A percentile compares a stretch with the other conserved stretches of the same genome.
phyloP scores from a whole-genome alignment of 2,329 filamentous ascomycete genomes.

The Basipetospora chlamydospora region DNA sequence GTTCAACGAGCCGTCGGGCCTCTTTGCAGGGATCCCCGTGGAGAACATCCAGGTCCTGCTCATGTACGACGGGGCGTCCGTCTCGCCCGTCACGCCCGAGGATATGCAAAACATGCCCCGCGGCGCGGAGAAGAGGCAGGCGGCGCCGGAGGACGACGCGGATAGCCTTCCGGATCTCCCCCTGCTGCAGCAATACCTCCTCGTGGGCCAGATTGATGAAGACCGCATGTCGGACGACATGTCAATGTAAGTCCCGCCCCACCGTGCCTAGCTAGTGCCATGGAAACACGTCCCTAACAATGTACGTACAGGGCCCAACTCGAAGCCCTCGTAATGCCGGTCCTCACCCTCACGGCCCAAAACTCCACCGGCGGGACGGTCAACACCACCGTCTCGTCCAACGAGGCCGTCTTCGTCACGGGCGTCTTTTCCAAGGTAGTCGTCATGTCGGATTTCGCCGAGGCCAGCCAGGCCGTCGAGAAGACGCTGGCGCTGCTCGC shows the following conservation, averaged over 20 bases:
- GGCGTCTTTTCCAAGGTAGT: slow-evolving; percentile 52
- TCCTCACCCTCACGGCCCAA: slow-evolving; percentile 49
- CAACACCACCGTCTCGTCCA: slow-evolving; percentile 50
- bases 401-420: slow-evolving; percentile 56
- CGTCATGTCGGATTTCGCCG: slow-evolving; percentile 32
- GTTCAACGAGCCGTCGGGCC: slow-evolving; percentile 42
- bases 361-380: slow-evolving; percentile 36
- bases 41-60: slow-evolving; percentile 40
- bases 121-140: slow-evolving; percentile 7
- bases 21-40: slow-evolving; percentile 35
- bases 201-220: slow-evolving; percentile 53
- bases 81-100: slow-evolving; percentile 24
- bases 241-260: slow-evolving; percentile 38
- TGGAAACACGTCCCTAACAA: too few species aligned
- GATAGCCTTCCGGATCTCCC: slow-evolving; percentile 2
- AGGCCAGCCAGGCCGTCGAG: slow-evolving; percentile 35
- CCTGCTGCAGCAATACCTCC: slow-evolving; percentile 49
- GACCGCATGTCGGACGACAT: slow-evolving; percentile 37
- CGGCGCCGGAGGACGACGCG: slow-evolving; percentile 7
- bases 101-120: neutral
- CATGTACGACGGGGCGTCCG: slow-evolving; percentile 38
- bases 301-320: slow-evolving; percentile 32
- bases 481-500: slow-evolving; percentile 26
- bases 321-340: slow-evolving; percentile 50
- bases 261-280: slow-evolving; percentile 2